A percentile compares a stretch with the other conserved stretches of the same genome.
Evolutionary conservation across 2,329 filamentous ascomycete genomes (phyloP).

Genomic region (Cladophialophora chaetospira): DNA sequence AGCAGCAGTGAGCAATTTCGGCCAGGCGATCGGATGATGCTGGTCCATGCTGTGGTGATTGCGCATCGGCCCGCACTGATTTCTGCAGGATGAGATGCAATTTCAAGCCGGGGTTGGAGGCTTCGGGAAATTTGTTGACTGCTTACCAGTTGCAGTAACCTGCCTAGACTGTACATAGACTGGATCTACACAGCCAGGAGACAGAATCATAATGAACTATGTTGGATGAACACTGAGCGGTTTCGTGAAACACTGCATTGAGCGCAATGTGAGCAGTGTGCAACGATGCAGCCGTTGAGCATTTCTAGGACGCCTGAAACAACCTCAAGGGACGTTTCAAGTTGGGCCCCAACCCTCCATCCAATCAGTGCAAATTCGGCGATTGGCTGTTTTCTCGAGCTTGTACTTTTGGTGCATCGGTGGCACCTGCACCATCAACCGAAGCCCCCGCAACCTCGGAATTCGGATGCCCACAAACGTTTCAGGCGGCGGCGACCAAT

Average conservation of each 20-base stretch:
- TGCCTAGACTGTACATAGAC: not conserved
- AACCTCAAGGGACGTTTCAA: constrained; percentile 3
- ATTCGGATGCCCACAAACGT: not conserved
- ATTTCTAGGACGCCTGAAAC: not conserved
- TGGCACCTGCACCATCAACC: not conserved
- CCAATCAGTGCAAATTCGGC: not conserved
- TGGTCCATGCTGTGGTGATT: not conserved
- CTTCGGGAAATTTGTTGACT: not conserved
- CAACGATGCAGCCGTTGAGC: not conserved
- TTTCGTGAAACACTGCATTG: not conserved
- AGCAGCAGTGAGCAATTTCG: constrained; percentile 1
- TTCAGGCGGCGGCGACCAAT: not conserved
- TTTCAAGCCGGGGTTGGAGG: not conserved
- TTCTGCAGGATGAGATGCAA: not conserved
- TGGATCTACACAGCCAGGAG: not conserved
- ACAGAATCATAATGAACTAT: too few relatives aligned
- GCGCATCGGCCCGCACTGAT: constrained; percentile 2
- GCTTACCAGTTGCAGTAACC: not conserved
- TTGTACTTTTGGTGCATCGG: constrained; percentile 8
- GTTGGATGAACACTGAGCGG: not conserved
- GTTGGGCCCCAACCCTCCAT: not conserved
- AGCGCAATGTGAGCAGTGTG: not conserved
- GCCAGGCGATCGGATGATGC: not conserved
- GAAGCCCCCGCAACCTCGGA: not conserved
- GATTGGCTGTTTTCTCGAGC: not conserved